Base-by-base conservation (phyloP, 31 red algal genomes). In the Odonthalia washingtoniensis region DNA sequence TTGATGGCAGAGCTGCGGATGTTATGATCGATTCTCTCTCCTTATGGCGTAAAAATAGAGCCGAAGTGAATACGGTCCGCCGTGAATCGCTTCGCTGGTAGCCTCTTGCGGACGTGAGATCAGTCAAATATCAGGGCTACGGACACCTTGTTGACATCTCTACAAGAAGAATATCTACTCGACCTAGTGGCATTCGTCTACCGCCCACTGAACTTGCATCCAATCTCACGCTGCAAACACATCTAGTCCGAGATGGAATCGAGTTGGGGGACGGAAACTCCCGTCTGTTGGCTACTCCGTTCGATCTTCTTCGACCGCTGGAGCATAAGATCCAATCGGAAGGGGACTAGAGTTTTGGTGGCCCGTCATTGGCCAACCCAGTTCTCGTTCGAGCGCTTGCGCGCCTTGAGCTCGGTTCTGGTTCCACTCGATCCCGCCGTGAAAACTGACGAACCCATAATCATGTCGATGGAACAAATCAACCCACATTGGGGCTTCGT, bases 1-100 rank as follows among this genome's bases (percentile, higher is more conserved):
- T 75, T 72, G 83, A 86, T 86, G 83, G 24, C 6, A 3, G 45
- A 86, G 41, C 28, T 86, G 24, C 3, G 76, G 17, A 79, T 73
- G 53, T 49, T 89, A 3, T 36, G 53, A 5, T 2, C 2, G 18
- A 3, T 75, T 30, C 36, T 78, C 12, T n/a, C 28, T 16, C 16
- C 2, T 39, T 42, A 63, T n/a, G 86, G 74, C 0, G 86, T 89
- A 31, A 3, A 40, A 4, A 38, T 89, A 5, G 46, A 81, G 67
- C 65, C 86, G 1, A 61, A 40, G 28, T 46, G 74, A 77, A 57
- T 89, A 5, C 65, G 40, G 17, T 79, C 74, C 36, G 86, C 74
- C 2, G 76, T 81, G 27, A 80, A 89, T 38, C 34, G 26, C 9
- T 89, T 73, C 39, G 52, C 74, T 24, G 53, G 81, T 49, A 9